These are phyloP conservation scores for Salvia splendens DNA, from an alignment of 257 asterid genomes.

Conservation along the genomic window DNA sequence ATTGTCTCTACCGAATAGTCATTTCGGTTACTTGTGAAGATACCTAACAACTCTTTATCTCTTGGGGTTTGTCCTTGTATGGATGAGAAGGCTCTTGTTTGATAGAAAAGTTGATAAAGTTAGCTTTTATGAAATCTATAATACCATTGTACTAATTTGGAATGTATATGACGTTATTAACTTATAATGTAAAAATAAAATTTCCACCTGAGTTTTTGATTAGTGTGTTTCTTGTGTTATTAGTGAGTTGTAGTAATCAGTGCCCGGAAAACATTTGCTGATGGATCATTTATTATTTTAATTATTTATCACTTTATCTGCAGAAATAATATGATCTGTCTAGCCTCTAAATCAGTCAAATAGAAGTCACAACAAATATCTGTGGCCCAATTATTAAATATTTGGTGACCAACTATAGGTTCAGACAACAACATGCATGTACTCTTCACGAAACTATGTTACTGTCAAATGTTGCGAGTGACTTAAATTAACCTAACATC, in stretches of 20 bases:
- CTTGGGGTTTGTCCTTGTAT: too few relatives aligned
- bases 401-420: neutral
- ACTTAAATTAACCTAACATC: neutral
- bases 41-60: too few relatives aligned
- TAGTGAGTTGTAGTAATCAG: neutral
- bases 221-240: neutral
- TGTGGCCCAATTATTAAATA: constrained; percentile 10
- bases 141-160: too few relatives aligned
- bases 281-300: constrained; percentile 20
- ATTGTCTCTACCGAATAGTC: too few relatives aligned
- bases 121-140: too few relatives aligned
- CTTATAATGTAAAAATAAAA: too few relatives aligned
- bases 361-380: constrained; percentile 5
- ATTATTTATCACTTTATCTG: neutral
- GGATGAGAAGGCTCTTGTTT: too few relatives aligned
- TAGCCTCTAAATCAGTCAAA: constrained; percentile 39
- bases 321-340: constrained; percentile 11
- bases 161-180: too few relatives aligned
- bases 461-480: neutral
- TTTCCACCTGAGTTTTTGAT: too few relatives aligned
- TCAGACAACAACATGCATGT: neutral
- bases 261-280: constrained; percentile 26
- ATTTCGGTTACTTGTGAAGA: too few relatives aligned
- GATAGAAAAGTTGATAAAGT: too few relatives aligned
- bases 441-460: neutral